Percentiles rank a stretch among this genome's conserved stretches.
These are phyloP conservation scores for Polygonum maritimum DNA, from an alignment of 148 eudicot genomes.

Conservation along the genomic window DNA sequence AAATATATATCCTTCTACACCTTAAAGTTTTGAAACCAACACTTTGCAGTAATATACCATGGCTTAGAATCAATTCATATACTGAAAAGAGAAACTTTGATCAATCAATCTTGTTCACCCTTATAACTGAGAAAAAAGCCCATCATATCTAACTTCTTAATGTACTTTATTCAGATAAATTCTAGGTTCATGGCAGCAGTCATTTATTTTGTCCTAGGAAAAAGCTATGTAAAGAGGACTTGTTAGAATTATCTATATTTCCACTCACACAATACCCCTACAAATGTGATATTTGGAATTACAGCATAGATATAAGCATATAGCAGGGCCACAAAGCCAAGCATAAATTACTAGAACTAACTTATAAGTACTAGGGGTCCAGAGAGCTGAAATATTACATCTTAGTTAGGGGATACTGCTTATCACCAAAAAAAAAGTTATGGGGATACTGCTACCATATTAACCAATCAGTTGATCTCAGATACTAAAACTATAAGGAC, in stretches of 20 bases:
- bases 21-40: neutral
- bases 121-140: neutral
- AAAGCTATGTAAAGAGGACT: neutral
- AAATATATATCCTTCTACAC: neutral
- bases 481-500: neutral
- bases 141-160: neutral
- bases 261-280: neutral
- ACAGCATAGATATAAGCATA: neutral
- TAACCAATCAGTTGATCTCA: neutral
- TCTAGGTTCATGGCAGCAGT: neutral
- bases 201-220: neutral
- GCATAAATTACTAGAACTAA: neutral
- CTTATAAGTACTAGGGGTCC: neutral
- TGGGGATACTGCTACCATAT: neutral
- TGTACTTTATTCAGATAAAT: neutral
- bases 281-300: neutral
- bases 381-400: neutral
- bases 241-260: neutral
- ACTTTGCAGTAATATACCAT: neutral
- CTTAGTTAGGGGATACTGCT: neutral
- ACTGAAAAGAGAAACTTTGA: neutral
- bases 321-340: neutral
- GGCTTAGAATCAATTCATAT: neutral
- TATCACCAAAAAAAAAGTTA: neutral
- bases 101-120: neutral